These are phyloP conservation scores for Metarhizium brunneum DNA, from an alignment of 2,329 filamentous ascomycete species.

Conservation along the genomic window DNA sequence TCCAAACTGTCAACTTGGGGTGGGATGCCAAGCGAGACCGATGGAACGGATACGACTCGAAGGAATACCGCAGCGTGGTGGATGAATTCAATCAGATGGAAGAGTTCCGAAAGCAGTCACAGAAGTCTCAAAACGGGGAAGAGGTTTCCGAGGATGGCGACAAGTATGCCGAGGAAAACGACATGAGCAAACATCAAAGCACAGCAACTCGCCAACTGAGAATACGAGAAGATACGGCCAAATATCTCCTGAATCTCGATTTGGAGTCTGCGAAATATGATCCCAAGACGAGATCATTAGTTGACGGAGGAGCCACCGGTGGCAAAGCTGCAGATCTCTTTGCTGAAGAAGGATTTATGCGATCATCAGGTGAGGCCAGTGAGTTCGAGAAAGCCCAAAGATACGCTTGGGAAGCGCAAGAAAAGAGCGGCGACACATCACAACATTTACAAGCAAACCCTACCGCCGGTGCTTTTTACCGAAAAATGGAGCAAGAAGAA, in stretches of 20 bases:
- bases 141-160: conserved; percentile 50
- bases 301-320: conserved; percentile 70
- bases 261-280: conserved; percentile 96
- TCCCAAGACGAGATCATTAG: conserved; percentile 87
- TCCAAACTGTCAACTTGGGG: conserved; percentile 77
- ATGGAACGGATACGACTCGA: conserved; percentile 95
- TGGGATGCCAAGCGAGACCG: conserved; percentile 98
- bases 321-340: conserved; percentile 76
- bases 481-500: conserved; percentile 72
- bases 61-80: conserved; percentile 78
- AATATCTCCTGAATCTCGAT: conserved; percentile 91
- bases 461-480: conserved; percentile 77
- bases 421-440: conserved; percentile 66
- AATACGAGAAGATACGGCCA: conserved; percentile 92
- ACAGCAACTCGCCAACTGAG: conserved; percentile 86
- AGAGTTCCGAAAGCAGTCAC: conserved; percentile 52
- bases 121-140: conserved; percentile 30
- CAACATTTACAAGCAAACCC: conserved; percentile 94
- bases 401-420: conserved; percentile 94
- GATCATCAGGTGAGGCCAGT: conserved; percentile 78
- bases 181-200: conserved; percentile 90
- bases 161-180: conserved; percentile 87
- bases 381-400: conserved; percentile 85
- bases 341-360: conserved; percentile 87
- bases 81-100: conserved; percentile 85